A percentile compares a stretch with the other conserved stretches of the same genome.
phyloP scores from a whole-genome alignment of 1,139 yeast genomes.

The Tardiomyces digboiensis region DNA sequence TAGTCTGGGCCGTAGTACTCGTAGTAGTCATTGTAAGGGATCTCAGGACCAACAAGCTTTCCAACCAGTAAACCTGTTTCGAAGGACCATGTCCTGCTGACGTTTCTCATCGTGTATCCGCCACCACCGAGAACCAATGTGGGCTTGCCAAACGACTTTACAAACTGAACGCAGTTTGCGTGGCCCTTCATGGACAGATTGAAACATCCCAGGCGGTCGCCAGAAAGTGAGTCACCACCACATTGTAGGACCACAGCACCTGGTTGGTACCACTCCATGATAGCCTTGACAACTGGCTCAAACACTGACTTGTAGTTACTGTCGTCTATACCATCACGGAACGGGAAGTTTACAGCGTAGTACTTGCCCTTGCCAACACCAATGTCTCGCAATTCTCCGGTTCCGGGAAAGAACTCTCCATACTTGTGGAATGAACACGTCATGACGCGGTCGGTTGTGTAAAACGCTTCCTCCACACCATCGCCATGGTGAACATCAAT shows the following conservation, averaged over 20 bases:
- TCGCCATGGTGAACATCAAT: constrained; percentile 98
- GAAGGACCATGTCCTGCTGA: constrained; percentile 92
- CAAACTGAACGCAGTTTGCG: constrained; percentile 89
- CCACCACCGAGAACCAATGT: constrained; percentile 95
- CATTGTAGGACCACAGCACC: constrained; percentile 76
- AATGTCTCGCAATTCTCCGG: constrained; percentile 82
- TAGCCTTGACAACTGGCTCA: constrained; percentile 74
- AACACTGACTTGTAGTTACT: constrained; percentile 77
- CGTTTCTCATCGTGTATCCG: constrained; percentile 96
- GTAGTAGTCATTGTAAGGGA: constrained; percentile 94
- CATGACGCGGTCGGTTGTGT: constrained; percentile 95
- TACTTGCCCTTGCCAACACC: constrained; percentile 89
- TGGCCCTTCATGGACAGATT: constrained; percentile 90
- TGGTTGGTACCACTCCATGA: constrained; percentile 92
- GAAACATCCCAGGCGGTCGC: constrained; percentile 88
- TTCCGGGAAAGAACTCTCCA: constrained; percentile 95
- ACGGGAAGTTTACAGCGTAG: constrained; percentile 80
- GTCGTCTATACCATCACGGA: constrained; percentile 90
- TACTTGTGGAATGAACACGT: constrained; percentile 96
- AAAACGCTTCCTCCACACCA: constrained; percentile 97
- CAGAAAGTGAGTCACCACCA: constrained; percentile 90
- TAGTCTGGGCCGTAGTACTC: constrained; percentile 98
- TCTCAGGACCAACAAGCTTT: constrained; percentile 65
- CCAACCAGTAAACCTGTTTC: constrained; percentile 88
- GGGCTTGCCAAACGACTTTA: constrained; percentile 81